Evolutionary conservation across 176 grass and related monocot species (phyloP).

Genomic region (Chrysopogon serrulatus): DNA sequence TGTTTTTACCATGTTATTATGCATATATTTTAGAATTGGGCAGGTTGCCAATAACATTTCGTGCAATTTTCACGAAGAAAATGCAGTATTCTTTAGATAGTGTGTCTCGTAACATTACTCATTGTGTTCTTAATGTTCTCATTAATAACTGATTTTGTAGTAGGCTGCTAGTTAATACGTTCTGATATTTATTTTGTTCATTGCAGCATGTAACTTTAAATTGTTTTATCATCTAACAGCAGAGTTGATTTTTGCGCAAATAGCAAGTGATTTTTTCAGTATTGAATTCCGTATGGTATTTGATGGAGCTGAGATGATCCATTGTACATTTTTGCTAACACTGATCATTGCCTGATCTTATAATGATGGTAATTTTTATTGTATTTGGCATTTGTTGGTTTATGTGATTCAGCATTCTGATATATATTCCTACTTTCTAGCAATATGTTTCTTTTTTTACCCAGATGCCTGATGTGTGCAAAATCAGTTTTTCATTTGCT

Average conservation of each 20-base stretch:
- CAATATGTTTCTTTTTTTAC: constrained; percentile 4
- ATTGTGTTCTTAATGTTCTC: neutral
- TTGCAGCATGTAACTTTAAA: neutral
- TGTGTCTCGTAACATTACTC: neutral
- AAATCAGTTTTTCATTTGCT: neutral
- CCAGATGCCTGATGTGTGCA: neutral
- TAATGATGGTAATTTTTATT: neutral
- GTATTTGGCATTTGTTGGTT: neutral
- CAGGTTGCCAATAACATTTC: neutral
- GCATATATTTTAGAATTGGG: neutral
- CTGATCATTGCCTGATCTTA: neutral
- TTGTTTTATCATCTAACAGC: neutral
- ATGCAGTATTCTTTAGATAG: neutral
- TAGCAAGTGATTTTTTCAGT: neutral
- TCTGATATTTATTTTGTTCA: neutral
- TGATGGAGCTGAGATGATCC: neutral
- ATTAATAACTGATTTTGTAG: neutral
- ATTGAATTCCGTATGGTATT: neutral
- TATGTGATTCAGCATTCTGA: neutral
- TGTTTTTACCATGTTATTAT: neutral
- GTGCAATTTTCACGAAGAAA: neutral
- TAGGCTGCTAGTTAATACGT: neutral
- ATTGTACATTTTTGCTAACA: neutral
- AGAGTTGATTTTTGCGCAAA: neutral
- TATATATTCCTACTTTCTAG: neutral